Evolutionary conservation across 2,329 filamentous ascomycete genomes (phyloP).

Genomic region (Epichloe typhina): DNA sequence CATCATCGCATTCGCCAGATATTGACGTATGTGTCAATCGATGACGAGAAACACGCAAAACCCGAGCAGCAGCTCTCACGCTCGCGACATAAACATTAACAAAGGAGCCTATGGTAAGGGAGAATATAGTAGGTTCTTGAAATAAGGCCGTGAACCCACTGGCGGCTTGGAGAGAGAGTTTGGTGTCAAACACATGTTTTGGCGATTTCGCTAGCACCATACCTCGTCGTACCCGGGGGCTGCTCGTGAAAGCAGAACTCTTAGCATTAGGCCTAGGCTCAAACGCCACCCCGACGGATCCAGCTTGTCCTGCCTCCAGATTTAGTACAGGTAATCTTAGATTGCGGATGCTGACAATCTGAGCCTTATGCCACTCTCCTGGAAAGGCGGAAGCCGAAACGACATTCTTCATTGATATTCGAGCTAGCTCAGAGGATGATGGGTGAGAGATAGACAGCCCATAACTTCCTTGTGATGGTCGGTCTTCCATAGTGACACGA

Average conservation of each 20-base stretch:
- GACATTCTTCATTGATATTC: constrained; percentile 38
- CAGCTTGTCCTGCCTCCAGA: constrained; percentile 70
- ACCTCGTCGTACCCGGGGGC: constrained; percentile 52
- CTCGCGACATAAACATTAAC: constrained; percentile 82
- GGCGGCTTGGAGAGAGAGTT: constrained; percentile 47
- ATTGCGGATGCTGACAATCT: constrained; percentile 76
- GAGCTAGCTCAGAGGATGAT: constrained; percentile 38
- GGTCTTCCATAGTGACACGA: constrained; percentile 27
- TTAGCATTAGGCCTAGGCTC: constrained; percentile 16
- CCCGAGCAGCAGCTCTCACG: constrained; percentile 66
- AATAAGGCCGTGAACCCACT: constrained; percentile 63
- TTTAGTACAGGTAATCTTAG: constrained; percentile 69
- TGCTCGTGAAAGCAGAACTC: constrained; percentile 7
- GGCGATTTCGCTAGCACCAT: constrained; percentile 64
- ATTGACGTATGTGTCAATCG: constrained; percentile 13
- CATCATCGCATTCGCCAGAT: constrained; percentile 23
- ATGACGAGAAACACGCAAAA: constrained; percentile 40
- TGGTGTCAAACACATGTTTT: constrained; percentile 41
- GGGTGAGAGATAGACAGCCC: constrained; percentile 40
- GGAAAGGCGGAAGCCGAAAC: constrained; percentile 37
- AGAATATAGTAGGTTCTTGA: constrained; percentile 44
- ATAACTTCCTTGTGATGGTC: constrained; percentile 32
- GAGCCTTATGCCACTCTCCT: constrained; percentile 68
- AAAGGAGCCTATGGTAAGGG: constrained; percentile 51
- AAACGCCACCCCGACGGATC: constrained; percentile 72